A percentile compares a stretch with the other conserved stretches of the same genome.
Evolutionary conservation across 2,329 filamentous ascomycete genomes (phyloP).

Genomic region (Trichothecium roseum): DNA sequence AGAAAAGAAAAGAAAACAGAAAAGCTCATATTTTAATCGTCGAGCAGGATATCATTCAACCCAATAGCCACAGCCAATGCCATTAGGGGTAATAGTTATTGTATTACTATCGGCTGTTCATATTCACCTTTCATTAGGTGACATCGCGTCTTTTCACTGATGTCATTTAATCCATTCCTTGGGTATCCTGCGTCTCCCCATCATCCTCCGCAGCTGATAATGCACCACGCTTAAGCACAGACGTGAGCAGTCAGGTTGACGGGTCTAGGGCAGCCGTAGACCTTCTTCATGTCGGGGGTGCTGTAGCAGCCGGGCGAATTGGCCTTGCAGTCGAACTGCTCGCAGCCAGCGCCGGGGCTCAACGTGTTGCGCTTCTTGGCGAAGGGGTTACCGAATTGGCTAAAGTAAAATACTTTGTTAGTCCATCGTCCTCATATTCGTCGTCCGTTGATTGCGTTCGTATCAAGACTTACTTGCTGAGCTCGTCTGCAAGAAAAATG

Average conservation of each 20-base stretch:
- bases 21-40: too few species aligned
- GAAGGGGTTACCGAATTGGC: slow-evolving; percentile 29
- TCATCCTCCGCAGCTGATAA: too few species aligned
- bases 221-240: slow-evolving; percentile 8
- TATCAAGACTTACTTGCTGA: slow-evolving; percentile 19
- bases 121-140: too few species aligned
- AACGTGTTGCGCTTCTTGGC: slow-evolving; percentile 22
- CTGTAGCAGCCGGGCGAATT: slow-evolving; percentile 27
- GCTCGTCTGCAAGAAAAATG: slow-evolving; percentile 17
- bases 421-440: background rate
- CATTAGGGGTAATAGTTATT: too few species aligned
- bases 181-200: too few species aligned
- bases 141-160: too few species aligned
- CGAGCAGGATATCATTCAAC: too few species aligned
- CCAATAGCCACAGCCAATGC: too few species aligned
- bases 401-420: slow-evolving; percentile 1
- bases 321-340: slow-evolving; percentile 25
- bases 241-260: slow-evolving; percentile 22
- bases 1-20: too few species aligned
- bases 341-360: slow-evolving; percentile 24
- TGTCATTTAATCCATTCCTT: too few species aligned
- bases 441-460: background rate
- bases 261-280: slow-evolving; percentile 28
- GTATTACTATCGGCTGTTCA: too few species aligned
- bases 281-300: slow-evolving; percentile 23